Evolutionary conservation across 192 early-diverging fungal genomes (phyloP).

Genomic region (Pilaira anomala): DNA sequence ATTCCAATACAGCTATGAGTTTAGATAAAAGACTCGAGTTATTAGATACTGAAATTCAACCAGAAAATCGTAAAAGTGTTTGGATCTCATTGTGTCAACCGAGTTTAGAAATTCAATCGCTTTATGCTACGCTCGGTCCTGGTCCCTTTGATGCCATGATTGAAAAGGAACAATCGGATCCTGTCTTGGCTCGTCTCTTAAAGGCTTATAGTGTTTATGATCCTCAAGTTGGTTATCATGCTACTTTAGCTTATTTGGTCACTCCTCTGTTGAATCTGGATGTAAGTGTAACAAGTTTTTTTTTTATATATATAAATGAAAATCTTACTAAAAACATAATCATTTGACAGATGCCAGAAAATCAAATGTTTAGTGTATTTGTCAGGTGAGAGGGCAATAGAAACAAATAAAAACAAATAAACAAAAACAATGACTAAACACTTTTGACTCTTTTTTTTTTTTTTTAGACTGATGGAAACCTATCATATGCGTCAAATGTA

Average conservation of each 20-base stretch:
- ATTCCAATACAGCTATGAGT: too few relatives aligned
- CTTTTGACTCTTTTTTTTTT: too few relatives aligned
- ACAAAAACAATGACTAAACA: neutral
- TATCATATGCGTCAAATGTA: constrained; percentile 89
- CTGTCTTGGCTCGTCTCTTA: constrained; percentile 75
- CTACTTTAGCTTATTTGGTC: constrained; percentile 88
- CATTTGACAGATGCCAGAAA: constrained; percentile 75
- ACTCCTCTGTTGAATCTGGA: constrained; percentile 81
- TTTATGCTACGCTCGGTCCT: neutral
- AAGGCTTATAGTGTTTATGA: constrained; percentile 93
- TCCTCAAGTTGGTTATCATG: constrained; percentile 91
- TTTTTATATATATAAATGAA: too few relatives aligned
- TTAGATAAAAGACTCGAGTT: too few relatives aligned
- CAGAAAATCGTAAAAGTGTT: too few relatives aligned
- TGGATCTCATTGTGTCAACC: too few relatives aligned
- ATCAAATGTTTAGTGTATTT: constrained; percentile 87
- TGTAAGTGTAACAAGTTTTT: constrained; percentile 42
- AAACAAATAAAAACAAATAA: neutral
- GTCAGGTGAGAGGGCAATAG: constrained; percentile 47
- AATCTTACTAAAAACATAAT: neutral
- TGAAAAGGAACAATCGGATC: constrained; percentile 73
- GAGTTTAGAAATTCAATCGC: too few relatives aligned
- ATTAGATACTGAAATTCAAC: too few relatives aligned
- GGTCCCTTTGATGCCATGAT: constrained; percentile 76
- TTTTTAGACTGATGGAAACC: constrained; percentile 73